phyloP scores from a whole-genome alignment of 495 filamentous ascomycete species.

The Podospora tetraspora region DNA sequence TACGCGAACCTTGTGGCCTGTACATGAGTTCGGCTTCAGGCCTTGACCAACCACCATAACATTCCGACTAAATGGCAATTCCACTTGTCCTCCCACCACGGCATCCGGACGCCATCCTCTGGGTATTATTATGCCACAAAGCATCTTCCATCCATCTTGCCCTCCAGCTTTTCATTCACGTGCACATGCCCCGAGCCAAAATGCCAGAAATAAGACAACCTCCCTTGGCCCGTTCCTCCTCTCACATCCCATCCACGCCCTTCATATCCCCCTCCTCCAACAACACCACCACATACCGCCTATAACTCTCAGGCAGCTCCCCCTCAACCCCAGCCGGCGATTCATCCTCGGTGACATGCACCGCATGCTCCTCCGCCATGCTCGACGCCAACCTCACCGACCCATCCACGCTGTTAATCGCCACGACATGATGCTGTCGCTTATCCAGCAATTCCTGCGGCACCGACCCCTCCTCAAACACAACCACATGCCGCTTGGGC shows the following conservation, averaged over 20 bases:
- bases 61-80: neutral
- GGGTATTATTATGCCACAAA: conserved; percentile 2
- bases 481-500: conserved; percentile 26
- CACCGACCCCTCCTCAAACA: conserved; percentile 27
- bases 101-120: neutral
- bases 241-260: neutral
- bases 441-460: conserved; percentile 23
- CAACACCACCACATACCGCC: conserved; percentile 30
- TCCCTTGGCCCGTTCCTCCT: neutral
- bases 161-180: neutral
- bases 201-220: neutral
- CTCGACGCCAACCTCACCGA: conserved; percentile 19
- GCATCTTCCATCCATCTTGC: neutral
- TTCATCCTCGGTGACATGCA: conserved; percentile 25
- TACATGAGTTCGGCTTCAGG: neutral
- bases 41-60: neutral
- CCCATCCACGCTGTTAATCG: conserved; percentile 27
- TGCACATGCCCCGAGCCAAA: neutral
- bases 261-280: conserved; percentile 20
- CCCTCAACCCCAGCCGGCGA: neutral
- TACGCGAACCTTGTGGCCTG: neutral
- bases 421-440: conserved; percentile 26
- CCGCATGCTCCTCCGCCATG: conserved; percentile 18
- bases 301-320: conserved; percentile 13
- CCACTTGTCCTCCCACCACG: neutral